Evolutionary conservation across 768 basidiomycete species (phyloP), one percentile per base, ranked within the genome.

Genomic region (Phylloporus arenicola): DNA sequence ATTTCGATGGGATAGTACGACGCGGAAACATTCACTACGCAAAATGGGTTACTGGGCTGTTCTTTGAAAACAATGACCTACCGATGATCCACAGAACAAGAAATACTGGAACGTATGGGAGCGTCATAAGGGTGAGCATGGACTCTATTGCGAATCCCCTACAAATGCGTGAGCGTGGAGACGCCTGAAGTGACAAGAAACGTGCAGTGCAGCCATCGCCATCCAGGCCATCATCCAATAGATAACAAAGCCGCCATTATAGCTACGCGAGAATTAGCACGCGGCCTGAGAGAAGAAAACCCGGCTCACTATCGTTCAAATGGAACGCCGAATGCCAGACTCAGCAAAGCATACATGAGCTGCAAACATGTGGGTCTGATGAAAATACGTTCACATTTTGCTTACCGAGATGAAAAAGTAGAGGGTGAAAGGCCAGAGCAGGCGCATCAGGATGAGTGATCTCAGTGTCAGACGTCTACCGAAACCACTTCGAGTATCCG

Each of bases 151-250:
- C 82, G 8, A 85, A 68, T 7, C 84, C 84, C 34, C 82, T 83
- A 43, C 39, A 11, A 20, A 29, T n/a, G 13, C n/a, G 16, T 57
- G 38, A 56, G 53, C 14, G 17, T 27, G 19, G 3, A 29, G 11
- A 22, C n/a, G 25, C 29, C 14, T 1, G 14, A 42, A 41, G 3
- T 14, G 43, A 27, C 4, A 24, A 48, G 31, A 38, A 31, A 67
- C 78, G n/a, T 63, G 75, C 80, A 80, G 66, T 1, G 81, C 71
- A 8, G 74, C 61, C 82, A 84, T 85, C 34, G 72, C 76, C 33
- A 70, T 35, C 70, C 74, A 84, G 50, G 77, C 78, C 52, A 83
- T 67, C 80, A 83, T 82, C 84, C 84, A 86, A 59, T 80, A 84
- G 24, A 84, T 67, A 30, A 84, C 53, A 55, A 85, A 82, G 0